Evolutionary conservation across 768 basidiomycete species (phyloP).

Genomic region (Albatrellus ellisii): DNA sequence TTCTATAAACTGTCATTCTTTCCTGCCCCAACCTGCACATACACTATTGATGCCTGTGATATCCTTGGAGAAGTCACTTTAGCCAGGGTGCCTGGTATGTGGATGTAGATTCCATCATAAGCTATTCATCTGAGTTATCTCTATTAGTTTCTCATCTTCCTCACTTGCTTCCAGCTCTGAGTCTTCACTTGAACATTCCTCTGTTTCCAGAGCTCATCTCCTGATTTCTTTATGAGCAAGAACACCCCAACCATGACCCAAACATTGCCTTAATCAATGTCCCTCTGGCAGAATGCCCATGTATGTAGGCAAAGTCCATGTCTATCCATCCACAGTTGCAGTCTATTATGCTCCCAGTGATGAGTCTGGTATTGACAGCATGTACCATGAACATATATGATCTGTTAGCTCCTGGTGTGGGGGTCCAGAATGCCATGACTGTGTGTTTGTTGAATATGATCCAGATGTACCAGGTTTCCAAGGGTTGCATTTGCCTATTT

Average conservation of each 20-base stretch:
- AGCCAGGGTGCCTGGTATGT: too few relatives aligned
- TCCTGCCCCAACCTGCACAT: too few relatives aligned
- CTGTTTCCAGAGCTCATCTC: not conserved
- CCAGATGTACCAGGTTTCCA: not conserved
- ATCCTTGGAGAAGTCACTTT: too few relatives aligned
- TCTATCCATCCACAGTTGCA: not conserved
- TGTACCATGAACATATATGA: not conserved
- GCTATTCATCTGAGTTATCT: not conserved
- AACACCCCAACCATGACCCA: not conserved
- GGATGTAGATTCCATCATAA: not conserved
- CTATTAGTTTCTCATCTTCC: not conserved
- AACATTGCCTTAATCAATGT: not conserved
- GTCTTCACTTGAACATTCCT: not conserved
- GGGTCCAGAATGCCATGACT: not conserved
- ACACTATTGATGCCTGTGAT: too few relatives aligned
- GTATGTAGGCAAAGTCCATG: not conserved
- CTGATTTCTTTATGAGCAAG: not conserved
- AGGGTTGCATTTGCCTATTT: not conserved
- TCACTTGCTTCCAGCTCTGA: not conserved
- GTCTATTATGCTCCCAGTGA: not conserved
- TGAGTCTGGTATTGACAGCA: not conserved
- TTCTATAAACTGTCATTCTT: too few relatives aligned
- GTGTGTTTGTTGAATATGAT: not conserved
- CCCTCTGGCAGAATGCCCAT: not conserved
- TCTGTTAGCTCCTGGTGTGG: not conserved